Base-by-base conservation (phyloP, 441 rosid species). In the Dalechampia spathulata region DNA sequence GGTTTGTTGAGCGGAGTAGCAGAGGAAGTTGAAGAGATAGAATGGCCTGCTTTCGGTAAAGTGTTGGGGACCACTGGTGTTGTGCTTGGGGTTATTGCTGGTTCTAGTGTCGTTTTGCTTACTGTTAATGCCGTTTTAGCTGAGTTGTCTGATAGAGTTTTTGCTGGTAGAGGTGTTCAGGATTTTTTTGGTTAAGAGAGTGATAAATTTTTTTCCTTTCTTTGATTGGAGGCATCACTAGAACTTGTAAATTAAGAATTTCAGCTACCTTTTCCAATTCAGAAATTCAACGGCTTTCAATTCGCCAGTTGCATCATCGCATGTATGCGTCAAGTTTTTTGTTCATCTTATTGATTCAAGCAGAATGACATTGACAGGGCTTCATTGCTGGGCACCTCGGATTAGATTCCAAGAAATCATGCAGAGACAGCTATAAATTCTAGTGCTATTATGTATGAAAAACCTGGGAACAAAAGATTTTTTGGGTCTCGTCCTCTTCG, bases 71-170 rank as follows among this genome's bases (percentile, higher is more conserved):
- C 80, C 0, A 89, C 99, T 2, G 86, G 96, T 5, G 92, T 86
- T 6, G 96, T 88, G 61, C 77, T 92, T 16, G 99, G 90, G 2
- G 90, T 89, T 1, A 89, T 88, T 21, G 90, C 85, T 4, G 97
- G 92, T 20, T 89, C 99, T 0, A 88, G 94, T 12, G 76, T 88
- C 56, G 90, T 85, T 52, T 75, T 88, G 78, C 86, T 92, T 2
- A 88, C 95, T 11, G 82, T 92, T 0, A 88, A 92, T 75, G 87
- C 83, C 72, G 63, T 88, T 54, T 73, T 92, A 53, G 96, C 98
- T 1, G 96, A 86, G 72, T 75, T 92, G 12, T 88, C 95, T 1
- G 98, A 92, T 65, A 70, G 76, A 47, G 83, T 77, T 32, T 92
- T 88, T 55, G 78, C 78, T 8, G 95, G 98, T 1, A 83, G 64